Percentiles rank a stretch among this genome's conserved stretches.
phyloP scores from a whole-genome alignment of 306 rosid genomes.

The Aeschynomene evenia region DNA sequence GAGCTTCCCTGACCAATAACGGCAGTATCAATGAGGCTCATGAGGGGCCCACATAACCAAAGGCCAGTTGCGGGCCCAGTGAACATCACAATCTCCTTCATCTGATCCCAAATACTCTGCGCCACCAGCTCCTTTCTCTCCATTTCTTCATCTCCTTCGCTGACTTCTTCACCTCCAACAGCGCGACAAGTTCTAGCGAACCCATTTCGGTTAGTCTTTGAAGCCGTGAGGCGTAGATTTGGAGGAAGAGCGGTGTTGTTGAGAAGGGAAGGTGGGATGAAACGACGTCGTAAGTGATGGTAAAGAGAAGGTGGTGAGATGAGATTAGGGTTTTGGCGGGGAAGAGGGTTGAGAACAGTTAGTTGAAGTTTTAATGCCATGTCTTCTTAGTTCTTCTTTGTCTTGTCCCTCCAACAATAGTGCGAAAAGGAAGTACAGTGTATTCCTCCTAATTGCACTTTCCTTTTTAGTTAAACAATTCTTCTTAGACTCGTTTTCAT shows the following conservation, averaged over 20 bases:
- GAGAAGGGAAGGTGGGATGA: constrained; percentile 18
- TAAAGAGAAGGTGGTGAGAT: constrained; percentile 20
- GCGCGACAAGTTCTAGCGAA: constrained; percentile 29
- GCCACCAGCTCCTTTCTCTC: constrained; percentile 39
- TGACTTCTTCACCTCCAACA: constrained; percentile 20
- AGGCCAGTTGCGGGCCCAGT: constrained; percentile 80
- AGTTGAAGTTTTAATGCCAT: constrained; percentile 35
- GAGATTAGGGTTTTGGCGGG: constrained; percentile 37
- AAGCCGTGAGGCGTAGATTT: not conserved
- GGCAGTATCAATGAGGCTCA: constrained; percentile 92
- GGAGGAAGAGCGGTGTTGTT: constrained; percentile 8
- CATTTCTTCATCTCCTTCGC: constrained; percentile 23
- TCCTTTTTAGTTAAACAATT: too few species aligned
- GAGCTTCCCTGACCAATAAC: constrained; percentile 92
- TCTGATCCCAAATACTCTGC: constrained; percentile 60
- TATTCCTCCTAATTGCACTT: too few species aligned
- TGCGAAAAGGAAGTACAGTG: too few species aligned
- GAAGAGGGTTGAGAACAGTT: constrained; percentile 15
- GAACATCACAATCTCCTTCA: constrained; percentile 66
- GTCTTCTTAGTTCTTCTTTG: too few species aligned
- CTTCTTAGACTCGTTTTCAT: too few species aligned
- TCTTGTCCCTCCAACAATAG: constrained; percentile 8
- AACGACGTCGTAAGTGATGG: constrained; percentile 3
- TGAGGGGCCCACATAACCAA: constrained; percentile 82
- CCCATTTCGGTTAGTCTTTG: not conserved